Base-by-base conservation (phyloP, 768 basidiomycete species). In the Fibroporia radiculosa region DNA sequence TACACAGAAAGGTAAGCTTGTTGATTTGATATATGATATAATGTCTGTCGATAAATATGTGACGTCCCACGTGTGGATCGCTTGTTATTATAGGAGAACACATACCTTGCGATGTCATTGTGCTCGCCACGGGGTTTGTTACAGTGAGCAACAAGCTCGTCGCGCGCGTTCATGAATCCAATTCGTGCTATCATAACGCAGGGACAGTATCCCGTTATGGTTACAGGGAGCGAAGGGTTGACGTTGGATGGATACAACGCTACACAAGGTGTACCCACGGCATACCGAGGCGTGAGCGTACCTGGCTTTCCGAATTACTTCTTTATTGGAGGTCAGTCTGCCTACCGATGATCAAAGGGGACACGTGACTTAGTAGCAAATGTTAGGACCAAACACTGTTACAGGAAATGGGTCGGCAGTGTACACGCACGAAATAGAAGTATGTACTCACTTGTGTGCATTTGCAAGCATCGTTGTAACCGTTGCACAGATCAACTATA, bases 301-400 rank as follows among this genome's bases (percentile, higher is more conserved):
- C 66, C 66, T 6, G 58, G 52, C 16, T 67, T 67, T n/a, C 66
- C 67, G 0, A 68, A 67, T 32, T 62, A 61, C 45, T 66, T 60
- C 48, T 54, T 59, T 46, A 33, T 66, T 8, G 44, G 50, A 18
- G 65, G 63, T 61, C 13, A 6, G 34, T 18, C n/a, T 31, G 8
- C 29, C n/a, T n/a, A n/a, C n/a, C 29, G 29, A 8, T 31, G 10
- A n/a, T 8, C 10, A n/a, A 31, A n/a, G n/a, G 8, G n/a, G 29
- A 31, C 29, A n/a, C n/a, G 29, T 31, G 8, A 8, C 26, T 8
- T 6, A 24, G 13, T 19, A 23, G 13, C n/a, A 8, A n/a, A 31
- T 8, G 14, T 8, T 37, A 54, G 50, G 57, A 6, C 58, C 58
- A 3, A 59, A 59, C 45, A 45, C 51, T 11, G 43, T 40, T 14